Percentiles rank a stretch among this genome's conserved stretches.
phyloP scores from a whole-genome alignment of 208 protist species.

The Crithidia expoeki region DNA sequence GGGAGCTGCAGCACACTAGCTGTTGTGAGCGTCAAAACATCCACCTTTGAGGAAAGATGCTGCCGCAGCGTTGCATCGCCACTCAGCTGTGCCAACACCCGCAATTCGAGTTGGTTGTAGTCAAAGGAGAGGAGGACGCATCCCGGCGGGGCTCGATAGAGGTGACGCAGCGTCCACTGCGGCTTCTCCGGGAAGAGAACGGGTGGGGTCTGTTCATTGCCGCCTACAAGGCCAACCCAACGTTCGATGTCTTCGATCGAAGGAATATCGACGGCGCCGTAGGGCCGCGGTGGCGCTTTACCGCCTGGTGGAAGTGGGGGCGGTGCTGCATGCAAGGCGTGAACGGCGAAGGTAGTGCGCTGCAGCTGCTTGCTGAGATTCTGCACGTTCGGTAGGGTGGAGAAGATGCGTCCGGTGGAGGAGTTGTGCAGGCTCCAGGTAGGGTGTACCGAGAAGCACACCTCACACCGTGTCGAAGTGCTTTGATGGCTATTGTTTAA shows the following conservation, averaged over 20 bases:
- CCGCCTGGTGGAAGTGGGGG: neutral
- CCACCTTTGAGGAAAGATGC: conserved; percentile 45
- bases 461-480: neutral
- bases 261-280: conserved; percentile 5
- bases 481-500: neutral
- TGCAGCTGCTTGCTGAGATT: conserved; percentile 56
- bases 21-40: conserved; percentile 65
- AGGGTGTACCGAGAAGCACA: conserved; percentile 77
- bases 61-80: conserved; percentile 55
- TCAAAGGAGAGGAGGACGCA: conserved; percentile 78
- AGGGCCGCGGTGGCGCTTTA: conserved; percentile 1
- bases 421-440: conserved; percentile 60
- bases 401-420: conserved; percentile 71
- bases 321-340: no score
- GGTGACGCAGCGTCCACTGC: conserved; percentile 64
- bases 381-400: conserved; percentile 69
- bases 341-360: conserved; percentile 17
- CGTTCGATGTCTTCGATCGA: conserved; percentile 18
- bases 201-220: neutral
- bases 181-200: conserved; percentile 40
- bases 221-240: conserved; percentile 17
- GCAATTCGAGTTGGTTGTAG: conserved; percentile 87
- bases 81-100: conserved; percentile 79
- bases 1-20: conserved; percentile 40
- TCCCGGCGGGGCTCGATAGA: conserved; percentile 68